phyloP scores from a whole-genome alignment of 1,284 basidiomycete species.

The Testicularia cyperi region DNA sequence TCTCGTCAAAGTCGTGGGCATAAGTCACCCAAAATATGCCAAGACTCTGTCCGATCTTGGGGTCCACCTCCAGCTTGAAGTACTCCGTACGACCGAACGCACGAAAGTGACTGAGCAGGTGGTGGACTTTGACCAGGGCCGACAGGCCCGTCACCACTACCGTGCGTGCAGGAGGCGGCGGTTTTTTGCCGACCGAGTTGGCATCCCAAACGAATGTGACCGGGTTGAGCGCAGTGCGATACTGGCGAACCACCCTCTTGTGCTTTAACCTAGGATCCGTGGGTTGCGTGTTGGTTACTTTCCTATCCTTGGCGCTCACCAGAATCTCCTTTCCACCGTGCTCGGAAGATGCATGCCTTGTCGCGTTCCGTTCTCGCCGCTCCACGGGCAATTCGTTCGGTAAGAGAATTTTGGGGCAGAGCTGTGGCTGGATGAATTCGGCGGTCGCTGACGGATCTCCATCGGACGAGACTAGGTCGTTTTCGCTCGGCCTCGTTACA shows the following conservation, averaged over 20 bases:
- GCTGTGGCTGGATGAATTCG: conserved; percentile 12
- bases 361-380: conserved; percentile 11
- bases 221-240: conserved; percentile 7
- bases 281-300: conserved; percentile 3
- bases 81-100: conserved; percentile 70
- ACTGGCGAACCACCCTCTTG: conserved; percentile 1
- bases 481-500: too few species aligned
- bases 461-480: too few species aligned
- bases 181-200: conserved; percentile 74
- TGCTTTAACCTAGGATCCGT: conserved; percentile 5
- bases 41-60: conserved; percentile 75
- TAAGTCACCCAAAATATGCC: conserved; percentile 81
- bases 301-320: conserved; percentile 12
- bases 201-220: conserved; percentile 69
- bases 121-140: conserved; percentile 70
- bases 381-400: conserved; percentile 38
- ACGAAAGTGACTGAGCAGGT: conserved; percentile 72
- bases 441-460: too few species aligned
- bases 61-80: conserved; percentile 79
- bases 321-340: background rate
- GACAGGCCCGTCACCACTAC: conserved; percentile 76
- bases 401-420: conserved; percentile 23
- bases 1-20: conserved; percentile 57
- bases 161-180: conserved; percentile 67
- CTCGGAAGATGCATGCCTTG: conserved; percentile 6